Percentiles rank a stretch among this genome's conserved stretches.
These are phyloP conservation scores for Colletotrichum abscissum DNA, from an alignment of 2,329 filamentous ascomycete genomes.

Conservation along the genomic window DNA sequence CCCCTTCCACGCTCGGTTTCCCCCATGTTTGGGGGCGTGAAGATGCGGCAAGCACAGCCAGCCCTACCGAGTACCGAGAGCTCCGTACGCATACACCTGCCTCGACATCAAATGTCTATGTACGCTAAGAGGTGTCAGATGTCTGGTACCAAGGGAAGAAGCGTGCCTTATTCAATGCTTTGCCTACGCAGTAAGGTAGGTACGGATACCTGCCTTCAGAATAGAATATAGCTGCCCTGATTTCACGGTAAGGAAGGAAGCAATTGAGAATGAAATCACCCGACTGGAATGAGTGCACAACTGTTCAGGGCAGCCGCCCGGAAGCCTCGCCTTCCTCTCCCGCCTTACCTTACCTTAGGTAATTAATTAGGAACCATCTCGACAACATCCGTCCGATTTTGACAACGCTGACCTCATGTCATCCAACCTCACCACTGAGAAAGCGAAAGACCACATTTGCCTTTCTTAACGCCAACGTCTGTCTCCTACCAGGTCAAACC, in stretches of 20 bases:
- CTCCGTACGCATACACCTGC: neutral
- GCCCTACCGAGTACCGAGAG: neutral
- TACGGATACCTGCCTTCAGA: too few species aligned
- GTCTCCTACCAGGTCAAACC: neutral
- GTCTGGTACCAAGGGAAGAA: neutral
- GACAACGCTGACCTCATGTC: neutral
- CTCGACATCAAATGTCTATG: neutral
- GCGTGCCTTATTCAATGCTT: too few species aligned
- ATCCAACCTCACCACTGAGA: neutral
- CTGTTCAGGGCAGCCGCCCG: too few species aligned
- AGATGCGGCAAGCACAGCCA: slow-evolving; percentile 9
- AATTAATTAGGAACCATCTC: too few species aligned
- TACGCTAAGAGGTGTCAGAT: neutral
- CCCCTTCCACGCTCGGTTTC: slow-evolving; percentile 30
- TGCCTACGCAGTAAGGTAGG: too few species aligned
- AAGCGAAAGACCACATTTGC: neutral
- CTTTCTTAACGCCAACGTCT: neutral
- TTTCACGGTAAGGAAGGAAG: neutral
- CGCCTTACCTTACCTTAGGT: neutral
- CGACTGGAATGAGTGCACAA: neutral
- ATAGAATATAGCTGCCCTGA: neutral
- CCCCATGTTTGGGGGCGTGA: slow-evolving; percentile 17
- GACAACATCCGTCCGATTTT: too few species aligned
- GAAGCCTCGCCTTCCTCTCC: neutral
- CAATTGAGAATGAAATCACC: neutral